Evolutionary conservation across 495 filamentous ascomycete species (phyloP).

Genomic region (Talaromyces thailandensis): DNA sequence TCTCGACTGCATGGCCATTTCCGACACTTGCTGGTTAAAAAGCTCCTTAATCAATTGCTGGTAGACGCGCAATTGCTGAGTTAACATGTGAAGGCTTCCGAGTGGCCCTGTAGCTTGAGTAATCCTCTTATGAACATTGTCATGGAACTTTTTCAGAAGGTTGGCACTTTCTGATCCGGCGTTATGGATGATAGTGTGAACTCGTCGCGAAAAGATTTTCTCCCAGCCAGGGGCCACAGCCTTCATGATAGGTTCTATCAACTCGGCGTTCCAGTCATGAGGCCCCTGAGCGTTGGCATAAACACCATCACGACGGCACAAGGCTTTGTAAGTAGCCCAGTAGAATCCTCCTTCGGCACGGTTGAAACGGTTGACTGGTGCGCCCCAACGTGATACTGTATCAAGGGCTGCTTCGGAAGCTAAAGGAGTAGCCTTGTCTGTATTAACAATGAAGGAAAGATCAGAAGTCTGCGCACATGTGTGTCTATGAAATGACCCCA

Average conservation of each 20-base stretch:
- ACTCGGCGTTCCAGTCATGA: conserved; percentile 15
- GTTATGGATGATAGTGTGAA: conserved; percentile 27
- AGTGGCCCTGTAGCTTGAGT: background rate
- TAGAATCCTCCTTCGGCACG: conserved; percentile 33
- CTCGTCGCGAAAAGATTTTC: conserved; percentile 35
- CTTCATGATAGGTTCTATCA: conserved; percentile 45
- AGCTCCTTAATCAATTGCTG: conserved; percentile 10
- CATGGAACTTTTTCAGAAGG: conserved; percentile 1
- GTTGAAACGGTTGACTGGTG: conserved; percentile 22
- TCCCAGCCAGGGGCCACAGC: conserved; percentile 48
- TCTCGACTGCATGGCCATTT: conserved; percentile 6
- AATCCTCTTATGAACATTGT: background rate
- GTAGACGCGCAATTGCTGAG: background rate
- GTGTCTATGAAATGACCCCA: background rate
- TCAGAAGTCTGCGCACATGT: background rate
- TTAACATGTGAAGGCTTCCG: conserved; percentile 1
- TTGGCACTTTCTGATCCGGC: conserved; percentile 10
- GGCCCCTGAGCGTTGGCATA: conserved; percentile 18
- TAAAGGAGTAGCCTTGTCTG: conserved; percentile 21
- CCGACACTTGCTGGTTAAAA: conserved; percentile 11
- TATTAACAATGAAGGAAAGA: conserved; percentile 27
- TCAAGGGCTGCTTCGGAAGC: conserved; percentile 3
- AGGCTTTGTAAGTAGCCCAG: conserved; percentile 57
- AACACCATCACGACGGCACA: conserved; percentile 41
- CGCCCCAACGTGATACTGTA: conserved; percentile 42